A percentile compares a stretch with the other conserved stretches of the same genome.
These are phyloP conservation scores for Teratosphaeria nubilosa DNA, from an alignment of 2,329 filamentous ascomycete genomes.

Conservation along the genomic window DNA sequence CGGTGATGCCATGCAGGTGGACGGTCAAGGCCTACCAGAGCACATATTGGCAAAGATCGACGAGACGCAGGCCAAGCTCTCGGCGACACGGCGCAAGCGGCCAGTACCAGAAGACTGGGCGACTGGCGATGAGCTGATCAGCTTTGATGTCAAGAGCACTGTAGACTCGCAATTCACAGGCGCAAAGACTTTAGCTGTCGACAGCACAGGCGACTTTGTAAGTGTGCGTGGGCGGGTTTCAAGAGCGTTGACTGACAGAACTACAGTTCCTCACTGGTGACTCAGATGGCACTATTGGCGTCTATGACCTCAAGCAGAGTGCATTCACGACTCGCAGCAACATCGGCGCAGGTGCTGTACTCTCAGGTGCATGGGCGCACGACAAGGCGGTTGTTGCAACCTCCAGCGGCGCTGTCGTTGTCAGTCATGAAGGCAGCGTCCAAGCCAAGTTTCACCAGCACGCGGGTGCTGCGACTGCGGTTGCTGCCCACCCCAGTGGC, in stretches of 20 bases:
- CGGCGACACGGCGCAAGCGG: conserved; percentile 81
- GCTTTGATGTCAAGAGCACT: conserved; percentile 44
- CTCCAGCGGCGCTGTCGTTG: conserved; percentile 65
- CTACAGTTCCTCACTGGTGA: conserved; percentile 57
- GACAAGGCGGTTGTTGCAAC: conserved; percentile 63
- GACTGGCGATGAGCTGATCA: conserved; percentile 58
- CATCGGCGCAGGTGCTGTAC: conserved; percentile 55
- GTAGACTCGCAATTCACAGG: conserved; percentile 52
- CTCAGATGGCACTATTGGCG: conserved; percentile 60
- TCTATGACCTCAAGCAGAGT: conserved; percentile 70
- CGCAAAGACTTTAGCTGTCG: conserved; percentile 46
- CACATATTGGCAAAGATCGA: conserved; percentile 64
- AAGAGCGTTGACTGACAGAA: neutral
- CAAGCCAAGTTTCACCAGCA: conserved; percentile 66
- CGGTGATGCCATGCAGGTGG: conserved; percentile 88
- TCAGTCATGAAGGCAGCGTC: conserved; percentile 63
- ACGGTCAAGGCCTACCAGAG: conserved; percentile 66
- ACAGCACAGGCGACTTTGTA: conserved; percentile 48
- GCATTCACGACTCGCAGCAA: conserved; percentile 62
- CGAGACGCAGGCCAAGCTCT: conserved; percentile 70
- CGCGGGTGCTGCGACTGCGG: conserved; percentile 65
- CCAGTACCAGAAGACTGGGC: conserved; percentile 78
- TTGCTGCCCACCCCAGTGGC: conserved; percentile 74
- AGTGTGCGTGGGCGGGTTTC: neutral
- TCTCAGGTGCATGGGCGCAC: conserved; percentile 55